These are phyloP conservation scores for Forsythia viridissima DNA, from an alignment of 257 asterid genomes.

Conservation along the genomic window DNA sequence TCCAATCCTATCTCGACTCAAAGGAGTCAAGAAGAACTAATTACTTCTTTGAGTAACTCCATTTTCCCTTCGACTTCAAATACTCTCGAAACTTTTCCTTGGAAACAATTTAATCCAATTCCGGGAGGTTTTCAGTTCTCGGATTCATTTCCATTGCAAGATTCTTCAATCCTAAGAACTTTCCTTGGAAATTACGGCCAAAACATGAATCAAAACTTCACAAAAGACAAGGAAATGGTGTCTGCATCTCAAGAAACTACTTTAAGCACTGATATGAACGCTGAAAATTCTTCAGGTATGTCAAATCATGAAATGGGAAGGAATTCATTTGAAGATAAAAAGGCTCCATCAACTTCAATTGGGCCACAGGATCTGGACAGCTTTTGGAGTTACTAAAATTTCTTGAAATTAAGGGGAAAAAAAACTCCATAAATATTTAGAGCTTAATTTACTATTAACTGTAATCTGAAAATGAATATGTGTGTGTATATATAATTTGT, in stretches of 20 bases:
- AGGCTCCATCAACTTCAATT: conserved; percentile 26
- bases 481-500: background rate
- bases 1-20: conserved; percentile 39
- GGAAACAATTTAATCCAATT: conserved; percentile 42
- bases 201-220: conserved; percentile 33
- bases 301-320: conserved; percentile 34
- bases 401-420: background rate
- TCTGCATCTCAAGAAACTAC: conserved; percentile 56
- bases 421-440: background rate
- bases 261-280: conserved; percentile 37
- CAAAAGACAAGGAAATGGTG: conserved; percentile 37
- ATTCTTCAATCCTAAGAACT: conserved; percentile 26
- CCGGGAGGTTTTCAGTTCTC: conserved; percentile 37
- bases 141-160: conserved; percentile 32
- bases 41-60: conserved; percentile 29
- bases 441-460: background rate
- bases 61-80: conserved; percentile 24
- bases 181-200: conserved; percentile 43
- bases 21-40: conserved; percentile 35
- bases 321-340: conserved; percentile 25
- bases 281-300: conserved; percentile 46
- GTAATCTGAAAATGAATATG: background rate
- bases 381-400: conserved; percentile 45
- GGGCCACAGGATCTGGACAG: conserved; percentile 42
- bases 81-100: conserved; percentile 36